Conservation (phyloP, 2,329 filamentous ascomycete species). For the Graphium sp. region DNA sequence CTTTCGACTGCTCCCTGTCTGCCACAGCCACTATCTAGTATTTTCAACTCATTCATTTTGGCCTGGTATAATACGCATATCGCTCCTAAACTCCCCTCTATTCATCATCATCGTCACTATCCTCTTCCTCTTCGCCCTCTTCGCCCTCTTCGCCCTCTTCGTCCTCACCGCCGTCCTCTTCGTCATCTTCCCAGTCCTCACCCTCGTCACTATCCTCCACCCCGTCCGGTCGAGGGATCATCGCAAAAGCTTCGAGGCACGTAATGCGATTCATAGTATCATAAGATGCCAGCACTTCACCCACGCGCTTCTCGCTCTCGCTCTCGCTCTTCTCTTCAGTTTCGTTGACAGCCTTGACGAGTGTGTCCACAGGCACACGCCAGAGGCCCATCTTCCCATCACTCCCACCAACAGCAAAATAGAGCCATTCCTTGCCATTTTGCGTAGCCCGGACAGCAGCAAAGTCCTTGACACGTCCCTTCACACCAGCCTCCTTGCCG, state of each 20-base stretch:
- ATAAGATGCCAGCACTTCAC: conserved; percentile 56
- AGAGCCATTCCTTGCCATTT: conserved; percentile 20
- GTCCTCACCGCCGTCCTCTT: conserved; percentile 19
- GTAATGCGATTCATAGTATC: conserved; percentile 82
- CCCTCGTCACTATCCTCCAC: conserved; percentile 41
- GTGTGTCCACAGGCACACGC: conserved; percentile 31
- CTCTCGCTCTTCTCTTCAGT: conserved; percentile 4
- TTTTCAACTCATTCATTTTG: no score
- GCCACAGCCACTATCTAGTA: no score
- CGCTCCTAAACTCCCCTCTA: no score
- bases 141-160: conserved; percentile 18
- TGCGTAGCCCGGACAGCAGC: conserved; percentile 34
- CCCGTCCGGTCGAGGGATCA: conserved; percentile 52
- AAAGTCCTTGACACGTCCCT: conserved; percentile 78
- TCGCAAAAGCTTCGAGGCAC: conserved; percentile 71
- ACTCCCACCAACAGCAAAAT: conserved; percentile 63
- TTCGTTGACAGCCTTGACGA: conserved; percentile 12
- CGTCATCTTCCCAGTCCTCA: conserved; percentile 22
- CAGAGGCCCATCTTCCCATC: conserved; percentile 76
- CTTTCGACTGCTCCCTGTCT: no score
- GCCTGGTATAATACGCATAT: no score
- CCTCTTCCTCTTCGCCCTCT: conserved; percentile 13
- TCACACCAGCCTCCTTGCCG: conserved; percentile 50
- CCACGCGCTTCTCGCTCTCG: conserved; percentile 21
- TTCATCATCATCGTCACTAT: no score